Conservation (phyloP, 148 eudicot genomes). For the Fagopyrum homotropicum region DNA sequence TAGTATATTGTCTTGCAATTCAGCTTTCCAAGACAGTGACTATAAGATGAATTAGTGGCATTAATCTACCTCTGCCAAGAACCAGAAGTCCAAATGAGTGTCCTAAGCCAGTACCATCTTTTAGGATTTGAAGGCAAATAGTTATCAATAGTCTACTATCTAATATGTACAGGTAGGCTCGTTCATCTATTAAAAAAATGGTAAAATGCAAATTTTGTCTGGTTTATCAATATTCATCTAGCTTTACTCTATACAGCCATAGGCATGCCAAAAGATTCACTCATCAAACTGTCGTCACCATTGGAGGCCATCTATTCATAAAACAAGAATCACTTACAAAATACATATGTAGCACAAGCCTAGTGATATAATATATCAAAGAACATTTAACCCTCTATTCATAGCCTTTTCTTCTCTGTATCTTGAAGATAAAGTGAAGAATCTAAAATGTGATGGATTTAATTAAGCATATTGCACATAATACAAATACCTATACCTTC, state of each 20-base stretch:
- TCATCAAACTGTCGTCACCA: background rate
- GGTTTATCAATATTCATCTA: background rate
- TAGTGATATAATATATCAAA: background rate
- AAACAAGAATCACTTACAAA: too few relatives aligned
- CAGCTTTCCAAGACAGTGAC: background rate
- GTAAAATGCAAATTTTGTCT: background rate
- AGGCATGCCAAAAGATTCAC: background rate
- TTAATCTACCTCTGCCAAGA: background rate
- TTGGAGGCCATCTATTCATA: background rate
- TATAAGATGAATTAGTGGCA: background rate
- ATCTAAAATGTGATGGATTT: background rate
- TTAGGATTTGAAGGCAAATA: background rate
- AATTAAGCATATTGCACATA: constrained; percentile 3
- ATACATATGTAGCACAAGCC: too few relatives aligned
- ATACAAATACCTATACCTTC: constrained; percentile 33
- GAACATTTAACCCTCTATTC: background rate
- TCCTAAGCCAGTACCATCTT: background rate
- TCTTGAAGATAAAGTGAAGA: background rate
- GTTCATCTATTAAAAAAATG: background rate
- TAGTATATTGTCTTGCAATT: background rate
- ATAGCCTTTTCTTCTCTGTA: background rate
- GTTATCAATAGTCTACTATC: background rate
- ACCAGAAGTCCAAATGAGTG: background rate
- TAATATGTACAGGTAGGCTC: background rate
- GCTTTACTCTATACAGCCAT: background rate